These are phyloP conservation scores for Pseudomonodictys pantanalensis DNA, from an alignment of 495 filamentous ascomycete species.

Conservation along the genomic window DNA sequence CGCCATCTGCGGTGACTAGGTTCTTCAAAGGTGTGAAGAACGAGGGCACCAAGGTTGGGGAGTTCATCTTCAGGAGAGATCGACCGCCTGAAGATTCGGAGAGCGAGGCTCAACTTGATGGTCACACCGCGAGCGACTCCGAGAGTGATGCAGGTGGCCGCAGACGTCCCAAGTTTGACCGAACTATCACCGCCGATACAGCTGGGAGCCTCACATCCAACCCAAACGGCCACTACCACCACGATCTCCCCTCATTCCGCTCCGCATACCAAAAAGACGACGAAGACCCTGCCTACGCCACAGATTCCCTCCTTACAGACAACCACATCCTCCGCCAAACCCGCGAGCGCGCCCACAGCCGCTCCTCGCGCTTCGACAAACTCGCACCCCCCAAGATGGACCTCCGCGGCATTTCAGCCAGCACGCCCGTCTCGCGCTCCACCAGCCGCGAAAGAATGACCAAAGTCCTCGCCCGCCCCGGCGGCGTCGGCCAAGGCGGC, in stretches of 20 bases:
- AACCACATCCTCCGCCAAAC: slow-evolving; percentile 46
- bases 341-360: slow-evolving; percentile 32
- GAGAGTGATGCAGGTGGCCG: slow-evolving; percentile 24
- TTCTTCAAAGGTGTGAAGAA: slow-evolving; percentile 41
- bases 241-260: slow-evolving; percentile 30
- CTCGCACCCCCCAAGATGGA: slow-evolving; percentile 64
- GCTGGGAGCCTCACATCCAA: slow-evolving; percentile 3
- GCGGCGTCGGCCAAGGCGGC: slow-evolving; percentile 48
- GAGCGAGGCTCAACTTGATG: background rate
- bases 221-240: slow-evolving; percentile 18
- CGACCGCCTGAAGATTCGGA: slow-evolving; percentile 22
- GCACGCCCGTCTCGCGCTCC: background rate
- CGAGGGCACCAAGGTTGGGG: slow-evolving; percentile 36
- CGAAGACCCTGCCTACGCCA: slow-evolving; percentile 1
- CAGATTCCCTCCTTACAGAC: slow-evolving; percentile 23
- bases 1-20: slow-evolving; percentile 34
- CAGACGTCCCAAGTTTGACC: slow-evolving; percentile 9
- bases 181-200: slow-evolving; percentile 12
- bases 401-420: slow-evolving; percentile 45
- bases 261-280: slow-evolving; percentile 9
- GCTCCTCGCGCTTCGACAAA: slow-evolving; percentile 43
- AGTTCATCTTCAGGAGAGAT: slow-evolving; percentile 37
- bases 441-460: slow-evolving; percentile 9
- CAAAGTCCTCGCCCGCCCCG: slow-evolving; percentile 39
- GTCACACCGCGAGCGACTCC: slow-evolving; percentile 9